These are phyloP conservation scores for Seiridium unicorne DNA, from an alignment of 2,329 filamentous ascomycete species.

Conservation along the genomic window DNA sequence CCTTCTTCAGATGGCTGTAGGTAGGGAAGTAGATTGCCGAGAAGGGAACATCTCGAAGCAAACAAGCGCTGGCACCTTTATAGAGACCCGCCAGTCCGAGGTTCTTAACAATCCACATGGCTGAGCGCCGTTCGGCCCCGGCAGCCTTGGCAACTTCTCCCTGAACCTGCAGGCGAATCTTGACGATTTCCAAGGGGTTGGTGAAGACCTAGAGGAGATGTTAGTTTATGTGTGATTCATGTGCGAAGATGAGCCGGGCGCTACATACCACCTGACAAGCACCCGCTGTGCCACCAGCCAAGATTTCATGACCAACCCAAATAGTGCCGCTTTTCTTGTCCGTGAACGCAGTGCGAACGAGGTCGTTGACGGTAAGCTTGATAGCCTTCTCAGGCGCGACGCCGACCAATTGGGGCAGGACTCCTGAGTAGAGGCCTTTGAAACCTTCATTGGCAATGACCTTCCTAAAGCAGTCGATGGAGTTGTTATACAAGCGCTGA, in stretches of 20 bases:
- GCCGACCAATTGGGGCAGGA: slow-evolving; percentile 91
- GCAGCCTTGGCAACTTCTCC: slow-evolving; percentile 91
- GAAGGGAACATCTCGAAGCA: slow-evolving; percentile 95
- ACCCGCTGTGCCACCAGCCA: slow-evolving; percentile 87
- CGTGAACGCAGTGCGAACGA: slow-evolving; percentile 75
- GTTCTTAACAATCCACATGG: slow-evolving; percentile 97
- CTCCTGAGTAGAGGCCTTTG: slow-evolving; percentile 87
- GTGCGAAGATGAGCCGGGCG: background rate
- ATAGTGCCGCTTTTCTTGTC: slow-evolving; percentile 75
- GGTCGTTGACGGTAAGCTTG: slow-evolving; percentile 96
- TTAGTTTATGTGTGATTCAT: slow-evolving; percentile 22
- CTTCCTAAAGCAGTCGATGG: slow-evolving; percentile 90
- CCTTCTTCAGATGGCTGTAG: slow-evolving; percentile 91
- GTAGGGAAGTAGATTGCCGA: slow-evolving; percentile 98
- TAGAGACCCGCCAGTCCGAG: slow-evolving; percentile 92
- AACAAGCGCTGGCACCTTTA: slow-evolving; percentile 92
- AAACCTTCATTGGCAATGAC: slow-evolving; percentile 91
- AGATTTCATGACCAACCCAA: slow-evolving; percentile 66
- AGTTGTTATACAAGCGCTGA: slow-evolving; percentile 93
- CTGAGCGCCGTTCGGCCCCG: slow-evolving; percentile 80
- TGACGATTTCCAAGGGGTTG: slow-evolving; percentile 98
- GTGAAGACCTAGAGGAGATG: slow-evolving; percentile 72
- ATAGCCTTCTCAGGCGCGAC: slow-evolving; percentile 99
- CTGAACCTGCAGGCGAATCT: slow-evolving; percentile 96
- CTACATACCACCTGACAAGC: slow-evolving; percentile 86